Conservation (phyloP, 495 filamentous ascomycete species). For the Clohesyomyces aquaticus region DNA sequence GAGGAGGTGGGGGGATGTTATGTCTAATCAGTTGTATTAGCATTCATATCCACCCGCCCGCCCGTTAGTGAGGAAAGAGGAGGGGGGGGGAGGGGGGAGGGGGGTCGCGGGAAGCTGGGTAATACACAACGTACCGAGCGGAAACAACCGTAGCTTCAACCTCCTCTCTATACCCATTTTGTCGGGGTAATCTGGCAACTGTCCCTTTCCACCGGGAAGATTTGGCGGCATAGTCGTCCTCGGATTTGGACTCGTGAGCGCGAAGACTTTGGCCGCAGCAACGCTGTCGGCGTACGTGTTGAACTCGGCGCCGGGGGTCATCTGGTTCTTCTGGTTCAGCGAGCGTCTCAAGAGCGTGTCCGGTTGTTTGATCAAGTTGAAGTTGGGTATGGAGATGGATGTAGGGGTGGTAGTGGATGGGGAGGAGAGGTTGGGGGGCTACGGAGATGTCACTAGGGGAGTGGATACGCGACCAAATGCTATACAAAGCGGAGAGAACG, state of each 20-base stretch:
- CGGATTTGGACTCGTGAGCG: slow-evolving; percentile 81
- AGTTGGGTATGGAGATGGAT: slow-evolving; percentile 31
- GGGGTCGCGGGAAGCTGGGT: too few species aligned
- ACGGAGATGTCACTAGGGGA: too few species aligned
- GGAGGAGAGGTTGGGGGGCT: not conserved
- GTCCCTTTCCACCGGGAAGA: slow-evolving; percentile 13
- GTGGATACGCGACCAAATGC: too few species aligned
- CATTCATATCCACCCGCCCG: not conserved
- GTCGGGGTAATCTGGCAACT: slow-evolving; percentile 68
- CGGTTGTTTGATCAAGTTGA: slow-evolving; percentile 44
- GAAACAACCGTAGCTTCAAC: slow-evolving; percentile 79
- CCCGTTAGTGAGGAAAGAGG: not conserved
- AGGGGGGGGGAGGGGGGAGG: not conserved
- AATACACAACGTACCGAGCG: slow-evolving; percentile 60
- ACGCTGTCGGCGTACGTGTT: slow-evolving; percentile 52
- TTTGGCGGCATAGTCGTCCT: slow-evolving; percentile 67
- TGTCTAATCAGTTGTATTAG: slow-evolving; percentile 53
- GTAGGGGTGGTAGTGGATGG: not conserved
- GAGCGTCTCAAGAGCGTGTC: slow-evolving; percentile 37
- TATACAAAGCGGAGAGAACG: too few species aligned
- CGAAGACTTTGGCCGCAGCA: slow-evolving; percentile 85
- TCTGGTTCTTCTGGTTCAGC: slow-evolving; percentile 48
- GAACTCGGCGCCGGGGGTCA: slow-evolving; percentile 59
- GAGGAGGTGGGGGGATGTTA: slow-evolving; percentile 77
- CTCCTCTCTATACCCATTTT: slow-evolving; percentile 61